Base-by-base conservation (phyloP, 192 early-diverging fungal genomes). In the Funneliformis mosseae region DNA sequence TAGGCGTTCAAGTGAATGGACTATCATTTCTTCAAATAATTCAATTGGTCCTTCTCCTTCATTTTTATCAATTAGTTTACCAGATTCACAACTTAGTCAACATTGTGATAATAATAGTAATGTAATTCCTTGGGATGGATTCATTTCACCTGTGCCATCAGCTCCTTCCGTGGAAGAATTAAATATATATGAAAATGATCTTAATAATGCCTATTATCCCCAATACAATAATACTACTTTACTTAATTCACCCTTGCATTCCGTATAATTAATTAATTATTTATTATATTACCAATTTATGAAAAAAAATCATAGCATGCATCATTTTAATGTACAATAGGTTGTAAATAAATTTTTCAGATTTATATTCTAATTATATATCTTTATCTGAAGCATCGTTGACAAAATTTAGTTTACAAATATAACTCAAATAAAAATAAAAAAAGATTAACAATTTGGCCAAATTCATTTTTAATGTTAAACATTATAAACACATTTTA, bases 81-180 rank as follows among this genome's bases (percentile, higher is more conserved):
- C 50, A 55, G 18, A 55, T 55, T 45, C 70, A 46, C 21, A 27
- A 4, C 23, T 0, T 8, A 64, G 11, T 64, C 11, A 25, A 27
- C 23, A 64, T 64, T 8, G 25, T 64, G 5, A 27, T 28, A 64
- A 64, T 28, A 23, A 45, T 72, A 23, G 21, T 16, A 14, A 39
- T 45, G 41, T n/a, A 12, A 23, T 72, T 12, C 43, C 39, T 21
- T 72, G 70, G 70, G 21, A 27, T 25, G 70, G 70, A 72, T 23
- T 12, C 2, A 39, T 42, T 12, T 72, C 70, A 33, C 70, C 70
- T 5, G 21, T 42, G 5, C 70, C 70, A 0, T 72, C 70, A 7
- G 70, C 70, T 42, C 70, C 70, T 39, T 72, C 70, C 18, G 70
- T 72, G 21, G 70, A 72, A 18, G 70, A 72, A 18, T 14, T 72